phyloP scores from a whole-genome alignment of 2,329 filamentous ascomycete genomes.

The Talaromyces sp. region DNA sequence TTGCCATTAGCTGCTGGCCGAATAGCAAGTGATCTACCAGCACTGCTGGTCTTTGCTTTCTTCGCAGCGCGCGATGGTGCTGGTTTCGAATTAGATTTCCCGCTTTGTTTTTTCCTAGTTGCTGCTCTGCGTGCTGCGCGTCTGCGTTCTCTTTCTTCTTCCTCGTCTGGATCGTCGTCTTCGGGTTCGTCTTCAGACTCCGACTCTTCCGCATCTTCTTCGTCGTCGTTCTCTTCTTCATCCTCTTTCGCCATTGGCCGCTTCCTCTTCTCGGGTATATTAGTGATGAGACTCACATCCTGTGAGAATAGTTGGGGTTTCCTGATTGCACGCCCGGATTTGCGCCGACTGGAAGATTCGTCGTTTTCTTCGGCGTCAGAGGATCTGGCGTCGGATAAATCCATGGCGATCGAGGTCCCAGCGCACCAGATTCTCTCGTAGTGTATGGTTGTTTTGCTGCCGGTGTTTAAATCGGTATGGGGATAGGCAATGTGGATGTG shows the following conservation, averaged over 20 bases:
- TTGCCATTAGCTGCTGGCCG: slow-evolving; percentile 47
- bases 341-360: slow-evolving; percentile 22
- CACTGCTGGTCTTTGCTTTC: slow-evolving; percentile 54
- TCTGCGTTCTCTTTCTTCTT: slow-evolving; percentile 47
- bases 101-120: slow-evolving; percentile 31
- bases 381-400: slow-evolving; percentile 11
- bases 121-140: slow-evolving; percentile 34
- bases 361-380: slow-evolving; percentile 17
- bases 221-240: slow-evolving; percentile 29
- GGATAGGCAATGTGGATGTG: neutral
- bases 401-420: slow-evolving; percentile 1
- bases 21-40: slow-evolving; percentile 52
- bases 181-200: slow-evolving; percentile 41
- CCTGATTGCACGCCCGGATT: slow-evolving; percentile 44
- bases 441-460: neutral
- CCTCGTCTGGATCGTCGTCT: slow-evolving; percentile 44
- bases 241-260: slow-evolving; percentile 38
- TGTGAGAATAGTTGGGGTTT: slow-evolving; percentile 44
- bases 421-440: neutral
- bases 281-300: slow-evolving; percentile 29
- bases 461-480: neutral
- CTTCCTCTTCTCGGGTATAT: slow-evolving; percentile 49
- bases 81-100: slow-evolving; percentile 39
- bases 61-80: slow-evolving; percentile 41
- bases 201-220: slow-evolving; percentile 31